Conservation (phyloP, 2,329 filamentous ascomycete species). For the Beauveria australis region DNA sequence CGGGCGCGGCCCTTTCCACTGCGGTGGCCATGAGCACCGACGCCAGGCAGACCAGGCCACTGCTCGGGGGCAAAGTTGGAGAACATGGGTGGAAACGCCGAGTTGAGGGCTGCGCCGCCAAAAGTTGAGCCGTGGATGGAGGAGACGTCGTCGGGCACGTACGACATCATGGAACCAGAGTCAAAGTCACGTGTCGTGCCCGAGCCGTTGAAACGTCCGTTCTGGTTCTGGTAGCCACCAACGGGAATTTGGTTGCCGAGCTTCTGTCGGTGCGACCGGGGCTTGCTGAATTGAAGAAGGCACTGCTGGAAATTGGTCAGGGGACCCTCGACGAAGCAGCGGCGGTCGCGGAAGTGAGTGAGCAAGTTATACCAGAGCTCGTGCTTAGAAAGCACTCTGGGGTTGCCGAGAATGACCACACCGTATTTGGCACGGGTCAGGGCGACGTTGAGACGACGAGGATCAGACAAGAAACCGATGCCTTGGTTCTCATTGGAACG, state of each 20-base stretch:
- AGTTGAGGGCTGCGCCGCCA: slow-evolving; percentile 66
- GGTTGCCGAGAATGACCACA: slow-evolving; percentile 92
- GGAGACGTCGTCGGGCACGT: slow-evolving; percentile 94
- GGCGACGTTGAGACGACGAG: slow-evolving; percentile 92
- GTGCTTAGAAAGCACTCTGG: slow-evolving; percentile 95
- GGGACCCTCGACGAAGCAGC: slow-evolving; percentile 92
- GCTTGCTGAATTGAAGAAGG: slow-evolving; percentile 86
- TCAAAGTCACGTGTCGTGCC: slow-evolving; percentile 52
- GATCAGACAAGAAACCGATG: slow-evolving; percentile 97
- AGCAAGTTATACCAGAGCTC: slow-evolving; percentile 95
- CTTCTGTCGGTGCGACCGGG: slow-evolving; percentile 90
- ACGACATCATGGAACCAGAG: slow-evolving; percentile 82
- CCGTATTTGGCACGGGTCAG: slow-evolving; percentile 96
- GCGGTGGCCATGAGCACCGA: slow-evolving; percentile 46
- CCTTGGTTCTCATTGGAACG: slow-evolving; percentile 98
- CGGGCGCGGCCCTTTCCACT: slow-evolving; percentile 60
- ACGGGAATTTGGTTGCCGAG: slow-evolving; percentile 59
- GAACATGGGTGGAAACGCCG: slow-evolving; percentile 89
- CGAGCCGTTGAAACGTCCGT: slow-evolving; percentile 31
- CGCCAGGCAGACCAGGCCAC: slow-evolving; percentile 77
- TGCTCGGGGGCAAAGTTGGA: slow-evolving; percentile 79
- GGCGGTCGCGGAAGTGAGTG: slow-evolving; percentile 92
- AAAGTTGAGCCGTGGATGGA: slow-evolving; percentile 90
- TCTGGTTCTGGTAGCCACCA: slow-evolving; percentile 25
- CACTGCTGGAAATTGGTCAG: slow-evolving; percentile 94